These are phyloP conservation scores for Cryptosporidium ubiquitum DNA, from an alignment of 169 alveolate genomes.

Conservation along the genomic window DNA sequence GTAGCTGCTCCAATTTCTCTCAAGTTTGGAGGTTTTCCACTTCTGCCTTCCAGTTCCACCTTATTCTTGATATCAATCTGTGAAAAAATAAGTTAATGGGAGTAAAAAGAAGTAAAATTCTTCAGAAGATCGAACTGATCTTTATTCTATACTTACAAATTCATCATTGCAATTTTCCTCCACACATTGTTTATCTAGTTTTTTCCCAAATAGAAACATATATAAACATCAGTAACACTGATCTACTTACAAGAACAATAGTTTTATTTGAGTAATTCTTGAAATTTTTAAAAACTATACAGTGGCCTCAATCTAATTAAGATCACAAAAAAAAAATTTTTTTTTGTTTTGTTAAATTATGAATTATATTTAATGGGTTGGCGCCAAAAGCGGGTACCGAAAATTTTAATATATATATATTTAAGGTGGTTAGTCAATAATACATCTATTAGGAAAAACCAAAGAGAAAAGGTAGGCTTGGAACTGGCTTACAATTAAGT, in stretches of 20 bases:
- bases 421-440: background rate
- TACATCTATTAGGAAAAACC: background rate
- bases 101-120: background rate
- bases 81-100: background rate
- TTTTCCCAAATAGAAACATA: constrained; percentile 46
- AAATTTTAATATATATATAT: background rate
- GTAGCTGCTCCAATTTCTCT: constrained; percentile 68
- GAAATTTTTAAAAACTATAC: background rate
- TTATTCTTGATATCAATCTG: background rate
- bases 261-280: background rate
- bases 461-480: background rate
- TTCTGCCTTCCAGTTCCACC: background rate
- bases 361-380: background rate
- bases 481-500: no score
- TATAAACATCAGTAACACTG: background rate
- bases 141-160: constrained; percentile 2
- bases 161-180: constrained; percentile 69
- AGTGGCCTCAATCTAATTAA: background rate
- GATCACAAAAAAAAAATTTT: background rate
- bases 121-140: background rate
- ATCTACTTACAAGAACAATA: no score
- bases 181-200: constrained; percentile 35
- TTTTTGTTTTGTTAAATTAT: background rate
- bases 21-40: constrained; percentile 43
- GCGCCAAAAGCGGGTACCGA: background rate